Percentiles rank a stretch among this genome's conserved stretches.
These are phyloP conservation scores for Sanghuangporus weigelae DNA, from an alignment of 1,284 basidiomycete species.

Conservation along the genomic window DNA sequence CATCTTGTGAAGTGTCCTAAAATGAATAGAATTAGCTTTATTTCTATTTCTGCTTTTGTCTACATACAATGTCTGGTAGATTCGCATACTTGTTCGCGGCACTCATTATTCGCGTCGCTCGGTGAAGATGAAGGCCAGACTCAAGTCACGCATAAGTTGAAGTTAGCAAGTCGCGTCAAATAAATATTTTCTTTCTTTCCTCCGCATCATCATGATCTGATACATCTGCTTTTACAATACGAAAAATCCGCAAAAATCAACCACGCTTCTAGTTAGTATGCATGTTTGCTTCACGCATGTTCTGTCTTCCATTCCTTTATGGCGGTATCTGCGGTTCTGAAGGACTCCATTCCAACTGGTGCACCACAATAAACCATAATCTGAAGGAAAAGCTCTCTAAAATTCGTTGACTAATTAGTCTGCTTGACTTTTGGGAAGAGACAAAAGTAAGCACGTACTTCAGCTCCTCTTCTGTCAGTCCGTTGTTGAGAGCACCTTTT, in stretches of 20 bases:
- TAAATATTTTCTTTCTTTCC: neutral
- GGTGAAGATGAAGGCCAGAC: neutral
- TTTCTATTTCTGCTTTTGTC: neutral
- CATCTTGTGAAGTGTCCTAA: constrained; percentile 85
- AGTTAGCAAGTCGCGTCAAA: neutral
- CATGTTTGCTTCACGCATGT: neutral
- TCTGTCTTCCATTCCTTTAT: constrained; percentile 17
- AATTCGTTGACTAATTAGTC: neutral
- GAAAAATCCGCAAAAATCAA: no score
- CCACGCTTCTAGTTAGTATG: neutral
- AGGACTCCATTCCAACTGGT: constrained; percentile 15
- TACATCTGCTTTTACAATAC: neutral
- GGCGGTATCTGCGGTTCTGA: constrained; percentile 16
- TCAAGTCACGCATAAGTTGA: neutral
- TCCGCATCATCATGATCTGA: neutral
- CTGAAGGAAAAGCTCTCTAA: constrained; percentile 13
- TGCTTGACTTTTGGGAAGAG: neutral
- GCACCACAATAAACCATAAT: constrained; percentile 16
- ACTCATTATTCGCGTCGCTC: constrained; percentile 42
- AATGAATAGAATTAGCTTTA: neutral
- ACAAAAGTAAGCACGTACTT: constrained; percentile 1
- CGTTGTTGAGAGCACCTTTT: constrained; percentile 16
- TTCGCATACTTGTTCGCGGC: constrained; percentile 76
- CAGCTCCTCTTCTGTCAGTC: constrained; percentile 15
- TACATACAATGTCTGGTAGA: constrained; percentile 83